A percentile compares a stretch with the other conserved stretches of the same genome.
Conservation (phyloP, 2,329 filamentous ascomycete species). For the Penicillium sp. region DNA sequence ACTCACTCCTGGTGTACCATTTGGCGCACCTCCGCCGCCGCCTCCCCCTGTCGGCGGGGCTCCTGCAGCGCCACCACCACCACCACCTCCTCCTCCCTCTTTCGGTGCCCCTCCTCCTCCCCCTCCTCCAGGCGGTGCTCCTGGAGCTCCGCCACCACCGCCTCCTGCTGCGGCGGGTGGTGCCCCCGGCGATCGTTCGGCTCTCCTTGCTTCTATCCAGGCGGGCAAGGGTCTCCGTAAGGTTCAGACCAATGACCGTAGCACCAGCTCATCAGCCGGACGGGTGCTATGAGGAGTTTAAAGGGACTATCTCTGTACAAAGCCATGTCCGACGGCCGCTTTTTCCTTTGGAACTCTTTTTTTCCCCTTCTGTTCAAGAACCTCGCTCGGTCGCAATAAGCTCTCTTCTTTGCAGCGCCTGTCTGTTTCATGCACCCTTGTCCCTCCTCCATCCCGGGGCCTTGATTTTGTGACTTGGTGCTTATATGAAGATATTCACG, state of each 20-base stretch:
- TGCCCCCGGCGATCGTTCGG: constrained; percentile 45
- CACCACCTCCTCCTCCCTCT: constrained; percentile 33
- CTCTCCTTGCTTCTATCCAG: constrained; percentile 77
- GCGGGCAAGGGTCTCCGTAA: constrained; percentile 74
- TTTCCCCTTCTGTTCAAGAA: too few relatives aligned
- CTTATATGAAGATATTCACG: too few relatives aligned
- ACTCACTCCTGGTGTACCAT: constrained; percentile 25
- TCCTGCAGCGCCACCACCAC: constrained; percentile 34
- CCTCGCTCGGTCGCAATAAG: too few relatives aligned
- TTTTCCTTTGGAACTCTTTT: background rate
- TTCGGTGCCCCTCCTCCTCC: constrained; percentile 35
- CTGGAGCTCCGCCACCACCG: constrained; percentile 31
- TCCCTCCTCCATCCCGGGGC: too few relatives aligned
- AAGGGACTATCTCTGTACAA: constrained; percentile 19
- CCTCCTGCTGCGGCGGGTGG: constrained; percentile 30
- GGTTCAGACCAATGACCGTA: constrained; percentile 83
- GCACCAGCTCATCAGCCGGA: constrained; percentile 65
- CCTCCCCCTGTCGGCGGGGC: constrained; percentile 19
- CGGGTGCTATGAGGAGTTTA: constrained; percentile 52
- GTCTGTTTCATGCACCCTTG: too few relatives aligned
- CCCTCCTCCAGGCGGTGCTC: constrained; percentile 39
- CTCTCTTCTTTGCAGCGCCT: too few relatives aligned
- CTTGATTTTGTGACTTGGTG: too few relatives aligned
- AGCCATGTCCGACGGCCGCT: background rate
- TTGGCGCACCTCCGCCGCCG: constrained; percentile 40